These are phyloP conservation scores for Boletus rufocinnamomeus DNA, from an alignment of 768 basidiomycete species.

Conservation along the genomic window DNA sequence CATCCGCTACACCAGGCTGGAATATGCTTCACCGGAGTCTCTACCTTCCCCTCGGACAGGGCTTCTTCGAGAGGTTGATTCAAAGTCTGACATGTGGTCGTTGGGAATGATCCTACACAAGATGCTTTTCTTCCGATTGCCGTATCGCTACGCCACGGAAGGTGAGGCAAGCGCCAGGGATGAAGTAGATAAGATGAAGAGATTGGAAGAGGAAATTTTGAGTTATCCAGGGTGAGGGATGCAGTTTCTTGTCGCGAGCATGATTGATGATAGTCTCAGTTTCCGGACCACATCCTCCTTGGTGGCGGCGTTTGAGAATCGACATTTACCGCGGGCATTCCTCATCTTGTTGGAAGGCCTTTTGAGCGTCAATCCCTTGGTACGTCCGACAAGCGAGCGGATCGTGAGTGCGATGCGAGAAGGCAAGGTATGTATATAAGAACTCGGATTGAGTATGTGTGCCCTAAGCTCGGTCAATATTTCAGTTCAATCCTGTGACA, in stretches of 20 bases:
- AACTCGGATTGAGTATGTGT: not conserved
- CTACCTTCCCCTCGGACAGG: constrained; percentile 69
- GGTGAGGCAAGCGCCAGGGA: constrained; percentile 52
- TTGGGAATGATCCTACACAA: constrained; percentile 96
- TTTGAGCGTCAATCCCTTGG: constrained; percentile 57
- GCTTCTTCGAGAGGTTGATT: constrained; percentile 68
- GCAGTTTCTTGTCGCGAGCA: not conserved
- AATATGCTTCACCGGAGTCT: constrained; percentile 89
- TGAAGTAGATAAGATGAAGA: constrained; percentile 64
- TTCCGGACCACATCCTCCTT: constrained; percentile 55
- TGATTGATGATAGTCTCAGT: constrained; percentile 32
- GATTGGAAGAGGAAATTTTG: constrained; percentile 71
- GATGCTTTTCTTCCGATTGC: constrained; percentile 86
- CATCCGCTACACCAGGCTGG: constrained; percentile 50
- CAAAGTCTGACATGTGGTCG: constrained; percentile 96
- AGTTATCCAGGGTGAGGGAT: constrained; percentile 67
- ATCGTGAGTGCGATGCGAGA: constrained; percentile 69
- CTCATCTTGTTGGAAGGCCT: constrained; percentile 74
- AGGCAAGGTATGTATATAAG: constrained; percentile 59
- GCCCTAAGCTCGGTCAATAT: constrained; percentile 1
- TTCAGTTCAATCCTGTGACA: constrained; percentile 32
- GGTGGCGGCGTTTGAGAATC: constrained; percentile 59
- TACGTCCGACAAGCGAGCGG: constrained; percentile 72
- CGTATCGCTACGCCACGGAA: constrained; percentile 73
- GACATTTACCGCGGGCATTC: constrained; percentile 72